Conservation (phyloP, 2,329 filamentous ascomycete genomes). For the Clarireedia hainanense region DNA sequence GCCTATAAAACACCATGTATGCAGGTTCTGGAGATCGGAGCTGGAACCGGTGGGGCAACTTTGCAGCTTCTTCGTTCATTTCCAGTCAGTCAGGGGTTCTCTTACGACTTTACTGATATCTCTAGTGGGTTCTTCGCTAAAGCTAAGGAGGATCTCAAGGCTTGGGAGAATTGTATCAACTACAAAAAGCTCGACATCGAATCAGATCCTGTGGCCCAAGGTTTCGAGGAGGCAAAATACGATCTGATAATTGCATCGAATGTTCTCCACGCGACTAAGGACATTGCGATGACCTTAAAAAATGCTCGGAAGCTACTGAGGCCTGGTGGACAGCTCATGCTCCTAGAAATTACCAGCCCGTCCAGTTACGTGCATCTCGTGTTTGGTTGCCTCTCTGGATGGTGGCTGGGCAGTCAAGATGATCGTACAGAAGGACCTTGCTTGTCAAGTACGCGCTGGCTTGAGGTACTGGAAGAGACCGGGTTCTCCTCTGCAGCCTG, state of each 20-base stretch:
- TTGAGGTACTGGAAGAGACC: background rate
- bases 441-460: background rate
- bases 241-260: conserved; percentile 22
- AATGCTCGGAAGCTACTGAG: conserved; percentile 26
- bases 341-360: conserved; percentile 20
- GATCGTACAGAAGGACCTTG: background rate
- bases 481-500: background rate
- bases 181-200: conserved; percentile 28
- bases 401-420: conserved; percentile 18
- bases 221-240: conserved; percentile 27
- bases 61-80: background rate
- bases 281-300: conserved; percentile 18
- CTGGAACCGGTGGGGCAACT: conserved; percentile 6
- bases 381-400: conserved; percentile 27
- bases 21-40: conserved; percentile 24
- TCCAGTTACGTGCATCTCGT: conserved; percentile 15
- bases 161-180: background rate
- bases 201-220: conserved; percentile 26
- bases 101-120: conserved; percentile 5
- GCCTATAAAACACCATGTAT: conserved; percentile 19
- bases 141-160: background rate
- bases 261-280: conserved; percentile 19
- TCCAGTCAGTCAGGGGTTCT: background rate
- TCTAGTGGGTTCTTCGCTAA: background rate
- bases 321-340: conserved; percentile 24